Conservation (phyloP, 1,284 basidiomycete species). For the Leccinum huronense region DNA sequence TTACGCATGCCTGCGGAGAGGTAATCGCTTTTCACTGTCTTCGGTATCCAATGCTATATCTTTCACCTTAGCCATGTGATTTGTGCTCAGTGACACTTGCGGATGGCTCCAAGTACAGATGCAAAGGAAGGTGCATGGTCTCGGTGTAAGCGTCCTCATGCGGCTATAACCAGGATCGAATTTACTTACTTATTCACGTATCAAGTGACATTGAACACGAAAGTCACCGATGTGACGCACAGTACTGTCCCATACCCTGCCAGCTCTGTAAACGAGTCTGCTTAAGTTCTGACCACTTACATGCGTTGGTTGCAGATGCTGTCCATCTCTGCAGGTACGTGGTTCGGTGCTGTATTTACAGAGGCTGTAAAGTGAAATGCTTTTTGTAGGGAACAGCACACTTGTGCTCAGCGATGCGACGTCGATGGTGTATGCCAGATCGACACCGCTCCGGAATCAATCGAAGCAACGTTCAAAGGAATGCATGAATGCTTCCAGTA, state of each 20-base stretch:
- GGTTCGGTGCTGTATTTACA: constrained; percentile 26
- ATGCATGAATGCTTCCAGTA: constrained; percentile 45
- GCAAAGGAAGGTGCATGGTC: constrained; percentile 43
- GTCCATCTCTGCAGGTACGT: constrained; percentile 60
- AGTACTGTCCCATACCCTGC: constrained; percentile 51
- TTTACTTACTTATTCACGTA: background rate
- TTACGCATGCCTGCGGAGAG: constrained; percentile 52
- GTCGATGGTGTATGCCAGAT: constrained; percentile 53
- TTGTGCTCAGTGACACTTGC: constrained; percentile 33
- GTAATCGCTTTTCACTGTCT: constrained; percentile 30
- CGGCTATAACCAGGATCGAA: background rate
- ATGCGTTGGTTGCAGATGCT: constrained; percentile 41
- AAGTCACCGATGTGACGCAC: constrained; percentile 47
- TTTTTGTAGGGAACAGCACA: constrained; percentile 41
- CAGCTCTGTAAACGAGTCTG: constrained; percentile 53
- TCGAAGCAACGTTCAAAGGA: constrained; percentile 54
- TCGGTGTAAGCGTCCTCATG: constrained; percentile 40
- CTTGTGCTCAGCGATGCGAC: constrained; percentile 44
- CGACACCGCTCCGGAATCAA: constrained; percentile 50
- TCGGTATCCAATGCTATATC: background rate
- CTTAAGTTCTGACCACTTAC: constrained; percentile 47
- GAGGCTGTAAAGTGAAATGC: background rate
- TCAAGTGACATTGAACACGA: constrained; percentile 45
- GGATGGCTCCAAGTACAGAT: constrained; percentile 38
- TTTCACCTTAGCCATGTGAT: constrained; percentile 44